Evolutionary conservation across 225 moss, liverwort and hornwort species (phyloP).

Genomic region (Neckera pumila): DNA sequence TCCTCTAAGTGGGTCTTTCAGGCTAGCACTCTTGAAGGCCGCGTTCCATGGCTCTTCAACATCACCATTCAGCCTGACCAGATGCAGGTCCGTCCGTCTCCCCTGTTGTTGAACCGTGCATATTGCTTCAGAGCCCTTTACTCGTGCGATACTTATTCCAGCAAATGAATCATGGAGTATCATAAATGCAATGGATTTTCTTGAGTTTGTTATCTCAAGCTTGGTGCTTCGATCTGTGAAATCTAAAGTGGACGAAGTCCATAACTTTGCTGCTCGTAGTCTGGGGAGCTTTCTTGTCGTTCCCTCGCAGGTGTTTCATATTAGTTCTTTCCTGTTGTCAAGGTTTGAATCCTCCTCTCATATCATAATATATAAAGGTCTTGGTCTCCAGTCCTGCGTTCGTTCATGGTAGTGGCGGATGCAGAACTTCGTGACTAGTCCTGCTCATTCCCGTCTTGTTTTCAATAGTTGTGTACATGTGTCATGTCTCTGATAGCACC

Average conservation of each 20-base stretch:
- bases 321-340: not conserved
- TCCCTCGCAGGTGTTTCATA: not conserved
- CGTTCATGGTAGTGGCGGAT: not conserved
- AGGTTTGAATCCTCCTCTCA: not conserved
- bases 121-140: not conserved
- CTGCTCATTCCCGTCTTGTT: not conserved
- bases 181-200: not conserved
- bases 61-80: slow-evolving; percentile 72
- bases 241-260: not conserved
- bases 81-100: slow-evolving; percentile 40
- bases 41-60: slow-evolving; percentile 45
- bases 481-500: not conserved
- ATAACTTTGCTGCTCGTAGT: not conserved
- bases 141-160: too few relatives aligned
- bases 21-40: slow-evolving; percentile 49
- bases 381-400: not conserved
- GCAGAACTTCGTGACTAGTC: not conserved
- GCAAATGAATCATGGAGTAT: too few relatives aligned
- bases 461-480: not conserved
- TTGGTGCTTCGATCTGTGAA: not conserved
- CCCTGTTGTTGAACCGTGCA: not conserved
- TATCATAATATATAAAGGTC: not conserved
- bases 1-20: slow-evolving; percentile 94
- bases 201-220: not conserved
- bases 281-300: not conserved